Evolutionary conservation across 164 flowering plant species (phyloP).

Genomic region (Macadamia integrifolia): DNA sequence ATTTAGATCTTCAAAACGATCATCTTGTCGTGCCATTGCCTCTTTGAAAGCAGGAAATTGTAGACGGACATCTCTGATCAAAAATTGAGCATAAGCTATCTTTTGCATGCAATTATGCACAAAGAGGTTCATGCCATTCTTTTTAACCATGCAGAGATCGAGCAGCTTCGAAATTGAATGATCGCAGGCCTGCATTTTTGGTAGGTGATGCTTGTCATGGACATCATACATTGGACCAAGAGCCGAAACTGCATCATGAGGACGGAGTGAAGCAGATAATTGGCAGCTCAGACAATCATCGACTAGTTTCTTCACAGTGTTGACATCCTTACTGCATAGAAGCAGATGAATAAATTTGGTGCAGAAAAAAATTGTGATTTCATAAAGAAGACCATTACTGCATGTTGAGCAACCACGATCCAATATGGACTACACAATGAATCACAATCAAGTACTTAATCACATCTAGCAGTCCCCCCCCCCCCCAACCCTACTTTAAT

Average conservation of each 20-base stretch:
- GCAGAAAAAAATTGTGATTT: not conserved
- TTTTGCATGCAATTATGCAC: constrained; percentile 86
- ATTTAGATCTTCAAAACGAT: constrained; percentile 59
- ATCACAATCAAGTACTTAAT: too few relatives aligned
- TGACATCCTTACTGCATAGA: constrained; percentile 89
- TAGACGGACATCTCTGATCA: constrained; percentile 69
- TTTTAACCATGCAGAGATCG: constrained; percentile 56
- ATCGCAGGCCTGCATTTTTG: constrained; percentile 72
- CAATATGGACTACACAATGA: not conserved
- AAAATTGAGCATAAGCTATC: constrained; percentile 61
- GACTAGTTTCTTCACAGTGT: constrained; percentile 88
- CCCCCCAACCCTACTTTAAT: too few relatives aligned
- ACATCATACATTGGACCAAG: constrained; percentile 98
- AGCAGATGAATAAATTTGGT: not conserved
- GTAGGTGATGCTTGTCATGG: constrained; percentile 86
- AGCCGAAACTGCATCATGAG: constrained; percentile 99
- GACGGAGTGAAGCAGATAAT: constrained; percentile 81
- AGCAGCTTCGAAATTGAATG: constrained; percentile 60
- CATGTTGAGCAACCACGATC: not conserved
- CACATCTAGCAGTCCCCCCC: too few relatives aligned
- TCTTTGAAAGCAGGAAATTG: constrained; percentile 89
- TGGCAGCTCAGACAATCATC: constrained; percentile 78
- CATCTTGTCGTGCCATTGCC: constrained; percentile 81
- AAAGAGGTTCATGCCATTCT: constrained; percentile 84
- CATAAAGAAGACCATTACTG: too few relatives aligned